Evolutionary conservation across 2,329 filamentous ascomycete species (phyloP).

Genomic region (Cryphonectria japonica): DNA sequence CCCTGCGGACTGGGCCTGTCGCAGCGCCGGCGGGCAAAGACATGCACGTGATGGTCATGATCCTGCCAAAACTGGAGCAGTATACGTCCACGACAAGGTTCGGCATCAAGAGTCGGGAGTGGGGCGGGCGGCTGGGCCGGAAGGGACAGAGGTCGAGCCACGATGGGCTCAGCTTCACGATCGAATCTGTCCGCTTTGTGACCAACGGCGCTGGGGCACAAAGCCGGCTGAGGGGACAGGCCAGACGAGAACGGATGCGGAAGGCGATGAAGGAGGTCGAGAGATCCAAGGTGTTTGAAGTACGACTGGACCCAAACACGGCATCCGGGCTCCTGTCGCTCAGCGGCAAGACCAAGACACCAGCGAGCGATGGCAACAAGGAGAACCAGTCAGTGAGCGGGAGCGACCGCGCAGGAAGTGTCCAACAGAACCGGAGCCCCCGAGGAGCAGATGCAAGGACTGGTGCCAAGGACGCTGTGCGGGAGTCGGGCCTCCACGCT

Average conservation of each 20-base stretch:
- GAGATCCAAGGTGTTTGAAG: conserved; percentile 40
- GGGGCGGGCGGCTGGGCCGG: conserved; percentile 60
- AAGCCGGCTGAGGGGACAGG: conserved; percentile 59
- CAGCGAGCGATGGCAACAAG: conserved; percentile 26
- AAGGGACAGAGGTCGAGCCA: conserved; percentile 55
- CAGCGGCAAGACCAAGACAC: conserved; percentile 21
- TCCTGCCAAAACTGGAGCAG: conserved; percentile 77
- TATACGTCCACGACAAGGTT: conserved; percentile 78
- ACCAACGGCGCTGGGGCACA: conserved; percentile 70
- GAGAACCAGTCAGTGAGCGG: conserved; percentile 23
- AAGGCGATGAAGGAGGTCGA: conserved; percentile 59
- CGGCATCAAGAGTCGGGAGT: conserved; percentile 81
- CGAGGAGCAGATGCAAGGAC: conserved; percentile 1
- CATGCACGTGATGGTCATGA: conserved; percentile 82
- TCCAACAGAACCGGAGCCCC: conserved; percentile 8
- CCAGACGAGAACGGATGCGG: conserved; percentile 59
- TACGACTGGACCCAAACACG: conserved; percentile 36
- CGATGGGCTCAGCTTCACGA: conserved; percentile 88
- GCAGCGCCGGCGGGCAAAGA: conserved; percentile 71
- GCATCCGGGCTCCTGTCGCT: conserved; percentile 8
- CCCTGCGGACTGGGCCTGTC: conserved; percentile 65
- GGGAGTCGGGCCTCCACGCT: neutral
- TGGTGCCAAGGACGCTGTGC: conserved; percentile 15
- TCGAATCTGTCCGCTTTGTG: conserved; percentile 82
- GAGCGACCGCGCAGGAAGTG: conserved; percentile 1